Evolutionary conservation across 179 eudicot species (phyloP).

Genomic region (Silene coronaria): DNA sequence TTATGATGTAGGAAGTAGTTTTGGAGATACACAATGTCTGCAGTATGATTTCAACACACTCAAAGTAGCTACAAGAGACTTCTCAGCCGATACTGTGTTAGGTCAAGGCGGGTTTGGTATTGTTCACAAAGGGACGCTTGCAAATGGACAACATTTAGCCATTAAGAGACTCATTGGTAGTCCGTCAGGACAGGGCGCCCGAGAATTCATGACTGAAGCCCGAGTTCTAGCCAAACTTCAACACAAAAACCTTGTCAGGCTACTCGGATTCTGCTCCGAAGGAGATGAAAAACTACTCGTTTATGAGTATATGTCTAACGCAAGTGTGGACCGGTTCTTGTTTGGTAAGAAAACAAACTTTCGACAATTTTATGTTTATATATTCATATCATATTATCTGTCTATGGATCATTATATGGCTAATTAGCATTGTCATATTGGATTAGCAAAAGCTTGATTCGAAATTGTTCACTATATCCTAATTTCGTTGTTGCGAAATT

Average conservation of each 20-base stretch:
- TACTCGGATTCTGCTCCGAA: slow-evolving; percentile 20
- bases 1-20: background rate
- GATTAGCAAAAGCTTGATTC: too few species aligned
- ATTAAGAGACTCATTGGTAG: slow-evolving; percentile 22
- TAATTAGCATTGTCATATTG: too few species aligned
- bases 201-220: slow-evolving; percentile 29
- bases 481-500: too few species aligned
- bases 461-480: too few species aligned
- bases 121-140: slow-evolving; percentile 26
- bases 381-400: background rate
- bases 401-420: background rate
- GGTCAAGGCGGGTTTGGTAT: slow-evolving; percentile 36
- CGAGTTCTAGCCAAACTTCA: slow-evolving; percentile 27
- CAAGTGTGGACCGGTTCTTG: slow-evolving; percentile 22
- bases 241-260: slow-evolving; percentile 26
- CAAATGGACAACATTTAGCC: slow-evolving; percentile 17
- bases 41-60: slow-evolving; percentile 29
- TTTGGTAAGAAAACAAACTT: slow-evolving; percentile 10
- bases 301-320: slow-evolving; percentile 25
- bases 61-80: slow-evolving; percentile 19
- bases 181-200: slow-evolving; percentile 22
- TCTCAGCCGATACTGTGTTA: slow-evolving; percentile 16
- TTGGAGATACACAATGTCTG: slow-evolving; percentile 16
- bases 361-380: background rate
- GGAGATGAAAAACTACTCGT: slow-evolving; percentile 26